Conservation (phyloP, 2,329 filamentous ascomycete species). For the Aaosphaeria pasadenensis region DNA sequence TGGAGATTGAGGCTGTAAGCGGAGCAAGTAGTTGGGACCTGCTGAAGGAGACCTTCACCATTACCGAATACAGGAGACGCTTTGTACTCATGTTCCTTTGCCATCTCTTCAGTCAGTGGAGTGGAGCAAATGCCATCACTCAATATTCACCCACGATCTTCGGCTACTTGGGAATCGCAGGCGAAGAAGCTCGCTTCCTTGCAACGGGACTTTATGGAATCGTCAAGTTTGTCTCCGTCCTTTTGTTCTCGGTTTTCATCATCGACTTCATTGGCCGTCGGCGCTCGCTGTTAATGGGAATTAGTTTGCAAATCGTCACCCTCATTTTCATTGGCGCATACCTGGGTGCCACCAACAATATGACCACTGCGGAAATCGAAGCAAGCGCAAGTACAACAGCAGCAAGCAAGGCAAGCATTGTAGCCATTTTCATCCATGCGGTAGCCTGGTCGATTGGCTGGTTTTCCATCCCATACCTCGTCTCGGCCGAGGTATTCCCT, state of each 20-base stretch:
- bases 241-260: constrained; percentile 31
- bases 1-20: constrained; percentile 34
- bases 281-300: constrained; percentile 34
- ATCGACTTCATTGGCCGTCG: constrained; percentile 19
- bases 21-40: constrained; percentile 29
- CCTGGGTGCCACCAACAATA: constrained; percentile 24
- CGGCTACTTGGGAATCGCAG: constrained; percentile 9
- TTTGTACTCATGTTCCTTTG: constrained; percentile 9
- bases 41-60: constrained; percentile 32
- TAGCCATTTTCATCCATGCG: constrained; percentile 44
- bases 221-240: constrained; percentile 10
- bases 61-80: constrained; percentile 21
- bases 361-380: constrained; percentile 3
- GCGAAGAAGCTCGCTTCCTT: constrained; percentile 9
- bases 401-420: constrained; percentile 41
- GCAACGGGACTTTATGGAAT: constrained; percentile 11
- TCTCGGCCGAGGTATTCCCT: constrained; percentile 47
- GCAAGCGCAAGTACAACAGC: constrained; percentile 9
- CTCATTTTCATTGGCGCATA: constrained; percentile 29
- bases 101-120: constrained; percentile 12
- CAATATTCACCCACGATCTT: constrained; percentile 13
- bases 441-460: constrained; percentile 48
- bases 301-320: constrained; percentile 30
- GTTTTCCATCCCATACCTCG: constrained; percentile 46
- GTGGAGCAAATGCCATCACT: constrained; percentile 12